Evolutionary conservation across 768 basidiomycete genomes (phyloP).

Genomic region (Cyathus striatus): DNA sequence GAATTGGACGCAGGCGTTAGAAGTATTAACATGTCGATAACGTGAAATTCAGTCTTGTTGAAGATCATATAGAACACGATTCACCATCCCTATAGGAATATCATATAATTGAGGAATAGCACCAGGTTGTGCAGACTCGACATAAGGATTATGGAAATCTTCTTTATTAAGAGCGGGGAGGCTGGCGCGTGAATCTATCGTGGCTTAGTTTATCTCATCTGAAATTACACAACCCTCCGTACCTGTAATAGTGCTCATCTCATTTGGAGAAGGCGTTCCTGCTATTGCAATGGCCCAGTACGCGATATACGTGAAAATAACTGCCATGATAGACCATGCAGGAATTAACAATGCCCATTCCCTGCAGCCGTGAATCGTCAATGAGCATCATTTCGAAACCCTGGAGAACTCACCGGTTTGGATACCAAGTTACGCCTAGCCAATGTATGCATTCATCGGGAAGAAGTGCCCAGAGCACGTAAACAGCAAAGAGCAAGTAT

Average conservation of each 20-base stretch:
- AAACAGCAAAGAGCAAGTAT: slow-evolving; percentile 61
- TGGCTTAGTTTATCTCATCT: no score
- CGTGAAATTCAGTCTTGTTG: no score
- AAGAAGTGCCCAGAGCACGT: slow-evolving; percentile 75
- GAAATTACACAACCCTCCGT: no score
- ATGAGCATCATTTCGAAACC: background rate
- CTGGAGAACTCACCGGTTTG: slow-evolving; percentile 56
- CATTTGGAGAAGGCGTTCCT: slow-evolving; percentile 64
- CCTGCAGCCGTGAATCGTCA: slow-evolving; percentile 32
- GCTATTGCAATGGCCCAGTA: slow-evolving; percentile 75
- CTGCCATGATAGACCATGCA: slow-evolving; percentile 65
- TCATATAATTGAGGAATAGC: slow-evolving; percentile 70
- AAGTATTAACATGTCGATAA: no score
- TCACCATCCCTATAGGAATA: slow-evolving; percentile 77
- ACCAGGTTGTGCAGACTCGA: slow-evolving; percentile 37
- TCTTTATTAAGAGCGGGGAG: slow-evolving; percentile 29
- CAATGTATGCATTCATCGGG: slow-evolving; percentile 65
- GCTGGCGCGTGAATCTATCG: slow-evolving; percentile 51
- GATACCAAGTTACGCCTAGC: slow-evolving; percentile 80
- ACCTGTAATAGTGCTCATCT: slow-evolving; percentile 69
- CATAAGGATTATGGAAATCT: slow-evolving; percentile 39
- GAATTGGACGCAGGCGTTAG: no score
- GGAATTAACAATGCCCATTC: slow-evolving; percentile 86
- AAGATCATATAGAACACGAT: slow-evolving; percentile 71
- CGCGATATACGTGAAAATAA: slow-evolving; percentile 69